These are phyloP conservation scores for Rhizomucor pusillus DNA, from an alignment of 371 early-diverging fungal species.

Conservation along the genomic window DNA sequence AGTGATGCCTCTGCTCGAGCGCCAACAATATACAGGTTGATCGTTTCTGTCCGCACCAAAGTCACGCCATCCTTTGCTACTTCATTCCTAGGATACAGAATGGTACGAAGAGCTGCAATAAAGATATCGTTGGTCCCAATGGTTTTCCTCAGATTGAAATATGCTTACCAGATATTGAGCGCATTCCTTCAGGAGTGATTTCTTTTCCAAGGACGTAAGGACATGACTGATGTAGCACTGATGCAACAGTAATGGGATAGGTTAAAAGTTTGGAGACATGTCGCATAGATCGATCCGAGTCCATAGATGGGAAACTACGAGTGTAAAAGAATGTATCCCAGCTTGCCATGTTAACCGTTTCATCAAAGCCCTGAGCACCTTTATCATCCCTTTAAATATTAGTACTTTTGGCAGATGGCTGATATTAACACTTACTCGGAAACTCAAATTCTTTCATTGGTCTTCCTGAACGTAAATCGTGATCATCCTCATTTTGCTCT, in stretches of 20 bases:
- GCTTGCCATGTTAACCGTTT: conserved; percentile 74
- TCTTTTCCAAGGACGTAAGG: conserved; percentile 68
- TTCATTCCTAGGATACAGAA: conserved; percentile 58
- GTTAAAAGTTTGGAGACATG: conserved; percentile 82
- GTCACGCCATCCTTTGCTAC: conserved; percentile 45
- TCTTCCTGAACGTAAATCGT: conserved; percentile 79
- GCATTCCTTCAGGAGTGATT: conserved; percentile 73
- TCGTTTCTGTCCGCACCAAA: conserved; percentile 48
- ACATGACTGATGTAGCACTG: conserved; percentile 71
- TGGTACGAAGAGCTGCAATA: conserved; percentile 73
- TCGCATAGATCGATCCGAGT: conserved; percentile 72
- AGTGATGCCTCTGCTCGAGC: conserved; percentile 80
- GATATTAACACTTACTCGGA: conserved; percentile 51
- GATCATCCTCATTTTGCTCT: conserved; percentile 81
- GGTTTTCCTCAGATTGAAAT: no score
- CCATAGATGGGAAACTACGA: conserved; percentile 76
- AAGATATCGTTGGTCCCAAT: no score
- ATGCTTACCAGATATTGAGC: conserved; percentile 60
- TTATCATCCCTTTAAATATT: neutral
- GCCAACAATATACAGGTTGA: conserved; percentile 75
- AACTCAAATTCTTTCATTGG: conserved; percentile 82
- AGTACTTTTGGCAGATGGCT: neutral
- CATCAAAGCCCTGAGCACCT: conserved; percentile 76
- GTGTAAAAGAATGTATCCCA: conserved; percentile 87
- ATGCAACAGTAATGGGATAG: conserved; percentile 82